phyloP scores from a whole-genome alignment of 1,284 basidiomycete species.

The Malassezia dermatis region DNA sequence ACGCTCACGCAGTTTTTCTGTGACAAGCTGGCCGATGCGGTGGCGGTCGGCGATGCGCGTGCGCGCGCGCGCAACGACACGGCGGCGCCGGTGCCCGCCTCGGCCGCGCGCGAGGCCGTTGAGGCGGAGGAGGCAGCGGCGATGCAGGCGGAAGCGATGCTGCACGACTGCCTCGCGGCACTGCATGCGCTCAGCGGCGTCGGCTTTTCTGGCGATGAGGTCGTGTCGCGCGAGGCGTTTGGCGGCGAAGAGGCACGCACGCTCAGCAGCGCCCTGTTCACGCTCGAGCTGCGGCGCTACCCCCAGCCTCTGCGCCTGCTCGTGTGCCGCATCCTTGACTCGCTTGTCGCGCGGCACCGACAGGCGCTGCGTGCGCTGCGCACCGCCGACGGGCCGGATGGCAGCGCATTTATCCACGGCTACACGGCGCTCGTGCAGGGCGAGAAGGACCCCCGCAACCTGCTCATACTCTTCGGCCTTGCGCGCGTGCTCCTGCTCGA shows the following conservation, averaged over 20 bases:
- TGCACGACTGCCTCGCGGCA: conserved; percentile 54
- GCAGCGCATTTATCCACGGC: conserved; percentile 60
- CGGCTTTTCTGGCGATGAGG: background rate
- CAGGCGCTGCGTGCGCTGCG: conserved; percentile 21
- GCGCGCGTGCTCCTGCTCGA: conserved; percentile 73
- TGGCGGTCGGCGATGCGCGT: conserved; percentile 47
- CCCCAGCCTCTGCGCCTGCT: conserved; percentile 71
- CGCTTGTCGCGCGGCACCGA: conserved; percentile 63
- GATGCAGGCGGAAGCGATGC: conserved; percentile 33
- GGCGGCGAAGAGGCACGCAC: conserved; percentile 62
- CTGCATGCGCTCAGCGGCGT: conserved; percentile 55
- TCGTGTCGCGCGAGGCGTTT: conserved; percentile 53
- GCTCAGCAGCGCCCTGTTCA: conserved; percentile 61
- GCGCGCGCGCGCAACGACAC: conserved; percentile 20
- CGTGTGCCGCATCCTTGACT: conserved; percentile 74
- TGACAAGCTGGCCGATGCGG: conserved; percentile 73
- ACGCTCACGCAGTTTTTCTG: conserved; percentile 74
- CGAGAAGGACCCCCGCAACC: conserved; percentile 93
- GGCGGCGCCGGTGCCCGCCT: conserved; percentile 28
- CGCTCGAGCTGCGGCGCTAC: conserved; percentile 67
- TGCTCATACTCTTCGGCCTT: conserved; percentile 80
- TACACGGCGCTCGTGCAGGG: conserved; percentile 76
- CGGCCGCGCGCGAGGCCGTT: conserved; percentile 21
- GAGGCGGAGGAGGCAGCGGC: conserved; percentile 27
- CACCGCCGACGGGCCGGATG: conserved; percentile 41